These are phyloP conservation scores for Yamadazyma phyllophila DNA, from an alignment of 805 yeast genomes.

Conservation along the genomic window DNA sequence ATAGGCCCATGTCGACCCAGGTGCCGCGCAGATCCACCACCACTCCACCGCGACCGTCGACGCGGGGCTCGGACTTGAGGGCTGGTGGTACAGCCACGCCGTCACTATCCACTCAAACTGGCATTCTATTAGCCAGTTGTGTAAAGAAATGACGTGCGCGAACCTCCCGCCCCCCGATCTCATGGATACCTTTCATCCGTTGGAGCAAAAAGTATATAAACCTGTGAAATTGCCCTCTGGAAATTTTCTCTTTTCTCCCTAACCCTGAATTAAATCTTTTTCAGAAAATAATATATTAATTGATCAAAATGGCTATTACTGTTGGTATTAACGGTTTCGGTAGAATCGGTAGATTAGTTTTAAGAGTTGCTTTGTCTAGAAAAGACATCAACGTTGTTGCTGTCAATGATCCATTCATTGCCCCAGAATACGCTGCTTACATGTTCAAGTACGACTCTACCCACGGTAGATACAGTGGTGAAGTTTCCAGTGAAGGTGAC, in stretches of 20 bases:
- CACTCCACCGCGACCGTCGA: neutral
- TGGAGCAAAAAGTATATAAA: constrained; percentile 13
- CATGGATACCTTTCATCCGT: constrained; percentile 19
- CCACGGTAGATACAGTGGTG: constrained; percentile 82
- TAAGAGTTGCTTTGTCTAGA: constrained; percentile 76
- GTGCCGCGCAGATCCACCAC: too few relatives aligned
- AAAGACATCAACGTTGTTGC: constrained; percentile 79
- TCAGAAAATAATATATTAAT: neutral
- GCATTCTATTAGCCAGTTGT: constrained; percentile 1
- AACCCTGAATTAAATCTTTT: neutral
- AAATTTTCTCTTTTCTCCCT: constrained; percentile 3
- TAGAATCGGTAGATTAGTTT: constrained; percentile 86
- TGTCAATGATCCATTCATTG: constrained; percentile 88
- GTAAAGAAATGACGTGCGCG: constrained; percentile 6
- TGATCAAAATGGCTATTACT: constrained; percentile 51
- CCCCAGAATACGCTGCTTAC: constrained; percentile 88
- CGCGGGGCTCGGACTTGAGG: constrained; percentile 6
- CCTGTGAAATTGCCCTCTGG: constrained; percentile 8
- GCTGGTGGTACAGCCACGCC: constrained; percentile 1
- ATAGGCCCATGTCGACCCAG: too few relatives aligned
- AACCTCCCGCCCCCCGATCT: constrained; percentile 3
- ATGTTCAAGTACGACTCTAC: constrained; percentile 95
- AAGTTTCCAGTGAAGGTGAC: constrained; percentile 58
- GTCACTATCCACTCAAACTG: neutral
- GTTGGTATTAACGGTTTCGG: constrained; percentile 96